These are phyloP conservation scores for Penicillium lagena DNA, from an alignment of 495 filamentous ascomycete species.

Conservation along the genomic window DNA sequence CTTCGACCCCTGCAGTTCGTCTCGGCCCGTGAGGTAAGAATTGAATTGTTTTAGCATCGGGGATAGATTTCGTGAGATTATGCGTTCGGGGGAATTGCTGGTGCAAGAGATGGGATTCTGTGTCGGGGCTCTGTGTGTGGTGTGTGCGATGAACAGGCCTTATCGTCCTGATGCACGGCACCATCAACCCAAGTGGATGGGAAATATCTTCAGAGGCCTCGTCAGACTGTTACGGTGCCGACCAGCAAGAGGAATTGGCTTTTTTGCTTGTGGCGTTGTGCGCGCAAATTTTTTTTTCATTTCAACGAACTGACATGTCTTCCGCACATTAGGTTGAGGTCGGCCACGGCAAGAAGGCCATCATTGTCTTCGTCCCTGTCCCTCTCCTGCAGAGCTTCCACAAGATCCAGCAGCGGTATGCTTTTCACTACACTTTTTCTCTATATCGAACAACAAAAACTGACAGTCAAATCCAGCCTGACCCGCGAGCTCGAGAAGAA, in stretches of 20 bases:
- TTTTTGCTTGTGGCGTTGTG: constrained; percentile 9
- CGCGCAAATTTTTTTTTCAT: constrained; percentile 6
- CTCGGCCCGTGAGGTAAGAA: constrained; percentile 95
- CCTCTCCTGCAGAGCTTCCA: constrained; percentile 93
- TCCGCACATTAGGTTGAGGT: constrained; percentile 78
- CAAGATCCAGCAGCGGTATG: constrained; percentile 97
- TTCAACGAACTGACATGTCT: constrained; percentile 16
- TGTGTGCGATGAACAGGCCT: too few species aligned
- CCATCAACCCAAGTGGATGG: too few species aligned
- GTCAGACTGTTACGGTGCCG: too few species aligned
- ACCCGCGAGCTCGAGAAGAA: constrained; percentile 99
- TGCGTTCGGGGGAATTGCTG: constrained; percentile 8
- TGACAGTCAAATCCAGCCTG: constrained; percentile 50
- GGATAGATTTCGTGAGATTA: constrained; percentile 3
- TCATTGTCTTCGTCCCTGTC: constrained; percentile 99
- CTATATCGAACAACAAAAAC: constrained; percentile 1
- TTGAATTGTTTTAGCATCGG: constrained; percentile 10
- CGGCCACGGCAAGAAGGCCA: constrained; percentile 99
- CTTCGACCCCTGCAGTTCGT: constrained; percentile 96
- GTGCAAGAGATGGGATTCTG: not conserved
- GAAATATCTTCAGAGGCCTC: too few species aligned
- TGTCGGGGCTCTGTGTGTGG: not conserved
- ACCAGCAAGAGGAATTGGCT: not conserved
- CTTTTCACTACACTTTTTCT: not conserved
- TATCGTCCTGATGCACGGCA: too few species aligned